A percentile compares a stretch with the other conserved stretches of the same genome.
phyloP scores from a whole-genome alignment of 164 flowering plant genomes.

The Nymphaea thermarum region DNA sequence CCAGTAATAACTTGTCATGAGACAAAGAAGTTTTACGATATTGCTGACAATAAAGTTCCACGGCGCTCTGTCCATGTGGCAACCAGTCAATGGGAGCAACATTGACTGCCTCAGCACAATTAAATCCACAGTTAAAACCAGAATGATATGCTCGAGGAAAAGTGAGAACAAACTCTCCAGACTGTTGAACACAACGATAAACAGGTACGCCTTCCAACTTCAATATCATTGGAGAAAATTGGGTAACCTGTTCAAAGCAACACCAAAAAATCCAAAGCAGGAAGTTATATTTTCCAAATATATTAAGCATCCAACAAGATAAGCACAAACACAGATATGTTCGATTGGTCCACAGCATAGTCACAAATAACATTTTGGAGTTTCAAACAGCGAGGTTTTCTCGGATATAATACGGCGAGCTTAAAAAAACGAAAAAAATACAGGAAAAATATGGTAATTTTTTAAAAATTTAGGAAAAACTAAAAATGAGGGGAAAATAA shows the following conservation, averaged over 20 bases:
- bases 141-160: conserved; percentile 74
- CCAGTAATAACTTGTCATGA: conserved; percentile 61
- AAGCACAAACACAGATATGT: no score
- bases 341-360: no score
- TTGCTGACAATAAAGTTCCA: conserved; percentile 45
- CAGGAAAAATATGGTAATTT: no score
- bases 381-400: no score
- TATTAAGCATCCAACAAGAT: background rate
- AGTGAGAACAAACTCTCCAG: conserved; percentile 61
- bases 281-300: background rate
- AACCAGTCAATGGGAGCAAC: conserved; percentile 82
- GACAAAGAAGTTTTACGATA: conserved; percentile 49
- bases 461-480: no score
- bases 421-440: no score
- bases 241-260: conserved; percentile 40
- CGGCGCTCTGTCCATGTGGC: conserved; percentile 56
- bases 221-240: conserved; percentile 43
- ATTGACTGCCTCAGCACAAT: conserved; percentile 47
- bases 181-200: conserved; percentile 55
- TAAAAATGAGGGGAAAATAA: no score
- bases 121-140: conserved; percentile 70
- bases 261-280: background rate
- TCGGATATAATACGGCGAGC: no score
- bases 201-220: conserved; percentile 67
- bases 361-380: no score